Evolutionary conservation across 1,284 basidiomycete species (phyloP), one percentile per base, ranked within the genome.

Genomic region (Quambalaria eucalypti): DNA sequence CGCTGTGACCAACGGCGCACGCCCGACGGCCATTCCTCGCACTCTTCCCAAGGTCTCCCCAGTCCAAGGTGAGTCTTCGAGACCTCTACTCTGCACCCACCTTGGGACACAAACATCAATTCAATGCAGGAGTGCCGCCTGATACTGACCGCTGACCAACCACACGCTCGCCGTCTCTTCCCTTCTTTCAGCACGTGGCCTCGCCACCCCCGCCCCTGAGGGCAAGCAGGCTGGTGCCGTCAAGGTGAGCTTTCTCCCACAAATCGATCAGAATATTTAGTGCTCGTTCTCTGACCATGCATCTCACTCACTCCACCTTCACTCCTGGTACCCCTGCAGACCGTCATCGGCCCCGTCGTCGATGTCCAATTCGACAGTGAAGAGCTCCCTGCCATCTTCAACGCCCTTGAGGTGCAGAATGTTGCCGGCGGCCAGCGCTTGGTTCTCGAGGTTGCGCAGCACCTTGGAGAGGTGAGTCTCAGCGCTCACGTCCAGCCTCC

Each of bases 341-440:
- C 73, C 55, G 77, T 78, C 64, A 78, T 78, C 52, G 77, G 78
- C 69, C 92, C 93, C 81, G 93, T 98, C 81, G 93, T 98, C 78
- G 93, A 98, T 79, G 92, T 96, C 67, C 90, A 95, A 56, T 78
- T 78, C 64, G 73, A 74, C 56, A 55, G 67, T 44, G 77, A 77
- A 66, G 81, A 85, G 79, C 87, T 97, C 50, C 93, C 93, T 58
- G 86, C 90, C 65, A 97, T 98, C 79, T 85, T 97, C 75, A 97
- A 97, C 79, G 93, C 93, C 67, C 87, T 97, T 67, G 92, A 97
- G 81, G 91, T 98, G 60, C 87, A 90, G 78, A 85, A 87, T 78
- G 91, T 91, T 82, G 76, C 78, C 67, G 88, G 89, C 76, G 89
- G 89, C 77, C 48, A 54, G n/a, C 74, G 75, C 55, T 66, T 77